Base-by-base conservation (phyloP, 352 stramenopile species). In the Phytophthora hibernalis region DNA sequence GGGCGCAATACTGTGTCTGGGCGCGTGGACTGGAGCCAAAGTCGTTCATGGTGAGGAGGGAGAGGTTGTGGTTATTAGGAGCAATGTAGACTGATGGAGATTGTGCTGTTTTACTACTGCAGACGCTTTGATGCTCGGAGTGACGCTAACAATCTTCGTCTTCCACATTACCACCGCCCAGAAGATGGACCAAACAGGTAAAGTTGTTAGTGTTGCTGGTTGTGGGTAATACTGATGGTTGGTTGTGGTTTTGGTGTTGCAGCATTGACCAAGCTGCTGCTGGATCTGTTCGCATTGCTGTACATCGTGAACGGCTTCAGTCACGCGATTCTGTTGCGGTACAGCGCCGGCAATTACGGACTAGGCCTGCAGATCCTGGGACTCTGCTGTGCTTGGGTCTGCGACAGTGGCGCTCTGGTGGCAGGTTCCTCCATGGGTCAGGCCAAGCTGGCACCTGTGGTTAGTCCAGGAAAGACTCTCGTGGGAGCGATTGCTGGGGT, bases 391-490 rank as follows among this genome's bases (percentile, higher is more conserved):
- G 80, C 85, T 10, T 93, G 85, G 85, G 71, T 91, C 9, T 89
- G 82, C 24, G 85, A 93, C 53, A 91, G 70, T 11, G 81, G 75
- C 15, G 85, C 85, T 35, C 74, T 93, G 13, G 61, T 93, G 24
- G 72, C 65, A 8, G 85, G 85, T 1, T 78, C 73, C 1, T 75
- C 87, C 18, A 73, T 89, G 57, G 85, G 85, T n/a, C 45, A 72
- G 11, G 60, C 60, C 15, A 90, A 89, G 60, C 70, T 93, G n/a
- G 80, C 82, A n/a, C 74, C 81, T 0, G 54, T 71, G 26, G 74
- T 93, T 51, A 91, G 82, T 64, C 85, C 85, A n/a, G 81, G 83
- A 12, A 93, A 93, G 59, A 93, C 85, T 0, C 48, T 84, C 2
- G 73, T 85, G 0, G 85, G 85, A 3, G 83, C 79, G 1, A 43